Percentiles rank a stretch among this genome's conserved stretches.
These are phyloP conservation scores for Aegilops speltoides DNA, from an alignment of 176 grass and related monocot species.

Conservation along the genomic window DNA sequence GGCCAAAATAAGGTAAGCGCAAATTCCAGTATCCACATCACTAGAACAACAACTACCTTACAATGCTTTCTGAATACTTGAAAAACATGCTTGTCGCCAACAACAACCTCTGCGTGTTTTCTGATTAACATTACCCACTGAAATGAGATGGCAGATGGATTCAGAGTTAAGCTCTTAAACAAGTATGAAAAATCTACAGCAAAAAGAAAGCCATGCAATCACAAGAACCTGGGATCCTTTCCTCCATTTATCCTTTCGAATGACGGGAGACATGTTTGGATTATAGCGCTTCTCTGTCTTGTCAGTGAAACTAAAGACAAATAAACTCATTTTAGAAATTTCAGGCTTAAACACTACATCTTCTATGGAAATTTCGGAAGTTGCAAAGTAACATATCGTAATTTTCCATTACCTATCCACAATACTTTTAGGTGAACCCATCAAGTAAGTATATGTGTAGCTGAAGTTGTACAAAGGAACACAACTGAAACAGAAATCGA, in stretches of 20 bases:
- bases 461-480: slow-evolving; percentile 97
- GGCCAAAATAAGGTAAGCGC: neutral
- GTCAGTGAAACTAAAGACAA: slow-evolving; percentile 74
- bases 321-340: slow-evolving; percentile 20
- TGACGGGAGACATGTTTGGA: slow-evolving; percentile 72
- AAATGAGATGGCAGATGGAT: slow-evolving; percentile 39
- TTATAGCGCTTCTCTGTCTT: slow-evolving; percentile 78
- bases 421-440: slow-evolving; percentile 82
- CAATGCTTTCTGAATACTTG: slow-evolving; percentile 84
- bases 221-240: slow-evolving; percentile 94
- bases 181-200: slow-evolving; percentile 9
- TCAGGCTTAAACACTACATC: slow-evolving; percentile 18
- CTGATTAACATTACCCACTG: slow-evolving; percentile 88
- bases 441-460: slow-evolving; percentile 92
- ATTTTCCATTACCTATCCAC: slow-evolving; percentile 74
- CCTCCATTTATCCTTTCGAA: slow-evolving; percentile 90
- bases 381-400: neutral
- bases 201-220: slow-evolving; percentile 20
- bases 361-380: slow-evolving; percentile 7
- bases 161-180: slow-evolving; percentile 14
- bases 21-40: neutral
- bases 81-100: slow-evolving; percentile 68
- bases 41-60: slow-evolving; percentile 52
- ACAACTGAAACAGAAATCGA: slow-evolving; percentile 67
- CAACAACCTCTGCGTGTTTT: slow-evolving; percentile 74